Base-by-base conservation (phyloP, 2,329 filamentous ascomycete genomes). In the Alternaria brassicicola region DNA sequence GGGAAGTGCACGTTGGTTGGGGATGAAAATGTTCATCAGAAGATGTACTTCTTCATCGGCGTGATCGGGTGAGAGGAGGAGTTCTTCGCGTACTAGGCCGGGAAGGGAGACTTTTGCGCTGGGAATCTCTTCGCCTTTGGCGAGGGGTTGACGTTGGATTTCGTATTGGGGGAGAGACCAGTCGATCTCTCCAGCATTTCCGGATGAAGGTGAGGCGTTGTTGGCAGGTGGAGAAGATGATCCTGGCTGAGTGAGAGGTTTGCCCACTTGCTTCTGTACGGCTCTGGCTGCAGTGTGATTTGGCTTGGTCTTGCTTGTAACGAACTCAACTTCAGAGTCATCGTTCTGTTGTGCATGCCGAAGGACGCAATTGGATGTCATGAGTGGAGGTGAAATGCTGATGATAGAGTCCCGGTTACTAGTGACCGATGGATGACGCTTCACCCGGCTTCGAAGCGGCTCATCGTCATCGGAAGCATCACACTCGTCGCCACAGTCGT, bases 21-120 rank as follows among this genome's bases (percentile, higher is more conserved):
- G 71, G 2, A 76, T 56, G 63, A 76, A 76, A 12, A 76, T 30
- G 25, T 67, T 17, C n/a, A 65, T 19, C 13, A 76, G 55, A 7
- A 76, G 64, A 21, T 68, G 61, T 21, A 64, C 57, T 57, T 76
- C 72, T 41, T 72, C 62, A 0, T 52, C 47, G 0, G 56, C 25
- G 38, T 74, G 68, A 45, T 76, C 73, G 8, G 62, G 56, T 0
- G 64, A 65, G 1, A 76, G 67, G 3, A 68, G 36, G 3, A 76
- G 35, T n/a, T 64, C 58, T 70, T 77, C 68, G 65, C 73, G 59
- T 52, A 77, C 35, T 64, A 81, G 54, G 64, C 76, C 62, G 63
- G 78, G 69, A 64, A 78, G 50, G 61, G 79, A 72, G 48, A 78
- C 48, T 66, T 75, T 64, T 64, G 78, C 61, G 49, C 35, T 43